Base-by-base conservation (phyloP, 495 filamentous ascomycete species). In the Podospora sp. region DNA sequence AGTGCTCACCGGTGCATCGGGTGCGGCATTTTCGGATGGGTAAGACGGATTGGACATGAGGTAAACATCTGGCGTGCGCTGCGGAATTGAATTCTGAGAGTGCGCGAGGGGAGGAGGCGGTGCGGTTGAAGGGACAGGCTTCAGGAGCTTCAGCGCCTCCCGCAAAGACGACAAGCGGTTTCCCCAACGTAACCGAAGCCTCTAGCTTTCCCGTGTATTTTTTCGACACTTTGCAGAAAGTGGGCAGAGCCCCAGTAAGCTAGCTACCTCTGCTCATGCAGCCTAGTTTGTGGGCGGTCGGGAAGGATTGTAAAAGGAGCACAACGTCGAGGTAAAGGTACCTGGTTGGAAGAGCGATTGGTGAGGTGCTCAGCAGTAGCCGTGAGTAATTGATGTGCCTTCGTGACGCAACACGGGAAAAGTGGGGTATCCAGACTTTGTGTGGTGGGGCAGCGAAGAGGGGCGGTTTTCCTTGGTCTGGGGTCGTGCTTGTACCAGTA, bases 41-140 rank as follows among this genome's bases (percentile, higher is more conserved):
- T 62, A 67, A 68, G 76, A 73, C 73, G 77, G 73, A 70, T 73
- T 81, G 73, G 81, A 84, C 82, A 84, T 84, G 81, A 78, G 81
- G 73, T 73, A 75, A 76, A 79, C 82, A 83, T 83, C 74, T 79
- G 80, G 75, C 78, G 72, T 70, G 73, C 71, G 71, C 72, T 68
- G 72, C 66, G 73, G 72, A 71, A 76, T 67, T 72, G 69, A 26
- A 26, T 26, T 24, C 9, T 71, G 78, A 68, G 71, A 77, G 68
- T 27, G 51, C 53, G 36, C 49, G 61, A 18, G 61, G 61, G 46
- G 53, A 26, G 18, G 66, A 51, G 61, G 25, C 53, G 36, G 49
- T 40, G 46, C 60, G 49, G 51, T 61, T 33, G 62, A 63, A 35
- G 24, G 35, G 35, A 29, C 36, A 22, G 65, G 58, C 56, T 29